Conservation (phyloP, 768 basidiomycete species). For the Omphalotus guepiniiformis region DNA sequence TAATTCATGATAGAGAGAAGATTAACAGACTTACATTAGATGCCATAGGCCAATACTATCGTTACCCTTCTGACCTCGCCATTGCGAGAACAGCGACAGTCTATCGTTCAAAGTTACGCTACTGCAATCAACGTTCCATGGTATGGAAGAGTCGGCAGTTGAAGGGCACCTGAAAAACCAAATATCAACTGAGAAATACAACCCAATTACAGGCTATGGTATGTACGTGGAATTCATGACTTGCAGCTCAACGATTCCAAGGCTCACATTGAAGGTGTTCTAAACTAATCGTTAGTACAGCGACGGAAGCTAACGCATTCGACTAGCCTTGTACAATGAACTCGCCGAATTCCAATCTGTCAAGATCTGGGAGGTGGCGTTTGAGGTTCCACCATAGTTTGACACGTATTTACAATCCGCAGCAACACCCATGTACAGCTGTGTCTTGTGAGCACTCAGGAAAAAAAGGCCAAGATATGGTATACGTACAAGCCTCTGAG, state of each 20-base stretch:
- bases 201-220: slow-evolving; percentile 13
- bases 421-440: slow-evolving; percentile 82
- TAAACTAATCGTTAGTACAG: no score
- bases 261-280: slow-evolving; percentile 77
- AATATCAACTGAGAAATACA: slow-evolving; percentile 1
- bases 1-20: not conserved
- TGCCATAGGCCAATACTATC: slow-evolving; percentile 86
- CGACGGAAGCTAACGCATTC: no score
- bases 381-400: slow-evolving; percentile 56
- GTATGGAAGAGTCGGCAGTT: slow-evolving; percentile 40
- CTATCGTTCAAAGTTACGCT: slow-evolving; percentile 58
- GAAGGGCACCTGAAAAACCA: slow-evolving; percentile 54
- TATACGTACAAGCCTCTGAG: slow-evolving; percentile 59
- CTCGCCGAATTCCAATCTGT: slow-evolving; percentile 79
- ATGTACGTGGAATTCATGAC: slow-evolving; percentile 54
- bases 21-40: slow-evolving; percentile 52
- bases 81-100: slow-evolving; percentile 74
- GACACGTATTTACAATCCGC: slow-evolving; percentile 79
- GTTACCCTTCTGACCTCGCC: slow-evolving; percentile 70
- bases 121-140: slow-evolving; percentile 78
- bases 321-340: slow-evolving; percentile 69
- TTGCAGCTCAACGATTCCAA: slow-evolving; percentile 78
- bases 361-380: slow-evolving; percentile 71
- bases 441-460: not conserved
- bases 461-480: not conserved